phyloP scores from a whole-genome alignment of 345 rosid species.

The Ailanthus altissimus region DNA sequence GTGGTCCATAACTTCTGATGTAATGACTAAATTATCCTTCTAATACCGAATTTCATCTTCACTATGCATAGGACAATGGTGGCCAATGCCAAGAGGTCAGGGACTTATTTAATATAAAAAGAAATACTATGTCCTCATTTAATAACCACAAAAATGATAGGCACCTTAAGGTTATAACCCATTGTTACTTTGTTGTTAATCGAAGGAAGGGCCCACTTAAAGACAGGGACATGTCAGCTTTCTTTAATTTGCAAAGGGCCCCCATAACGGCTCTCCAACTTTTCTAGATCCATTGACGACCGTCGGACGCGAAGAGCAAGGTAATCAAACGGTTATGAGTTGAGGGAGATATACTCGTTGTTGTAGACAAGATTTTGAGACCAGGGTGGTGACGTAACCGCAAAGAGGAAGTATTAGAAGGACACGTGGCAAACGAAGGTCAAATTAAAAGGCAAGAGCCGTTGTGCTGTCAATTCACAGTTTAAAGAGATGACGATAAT shows the following conservation, averaged over 20 bases:
- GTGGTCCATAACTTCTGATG: no score
- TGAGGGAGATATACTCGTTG: background rate
- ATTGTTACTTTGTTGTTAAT: no score
- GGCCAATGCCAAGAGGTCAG: no score
- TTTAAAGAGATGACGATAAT: background rate
- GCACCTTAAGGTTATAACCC: no score
- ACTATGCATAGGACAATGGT: no score
- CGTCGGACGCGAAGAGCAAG: background rate
- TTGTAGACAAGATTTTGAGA: background rate
- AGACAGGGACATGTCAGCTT: background rate
- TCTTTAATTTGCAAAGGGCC: background rate
- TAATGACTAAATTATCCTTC: no score
- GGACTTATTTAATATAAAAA: no score
- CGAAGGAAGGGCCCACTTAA: no score
- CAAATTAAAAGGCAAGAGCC: background rate
- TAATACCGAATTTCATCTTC: no score
- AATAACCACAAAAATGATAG: no score
- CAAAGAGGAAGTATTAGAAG: background rate
- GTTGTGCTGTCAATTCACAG: background rate
- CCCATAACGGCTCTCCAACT: background rate
- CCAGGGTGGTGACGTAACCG: background rate
- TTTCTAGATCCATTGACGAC: no score
- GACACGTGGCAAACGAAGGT: background rate
- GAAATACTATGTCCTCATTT: no score
- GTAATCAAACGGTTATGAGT: background rate